phyloP scores from a whole-genome alignment of 352 stramenopile species.

The Globisporangium barbulae region DNA sequence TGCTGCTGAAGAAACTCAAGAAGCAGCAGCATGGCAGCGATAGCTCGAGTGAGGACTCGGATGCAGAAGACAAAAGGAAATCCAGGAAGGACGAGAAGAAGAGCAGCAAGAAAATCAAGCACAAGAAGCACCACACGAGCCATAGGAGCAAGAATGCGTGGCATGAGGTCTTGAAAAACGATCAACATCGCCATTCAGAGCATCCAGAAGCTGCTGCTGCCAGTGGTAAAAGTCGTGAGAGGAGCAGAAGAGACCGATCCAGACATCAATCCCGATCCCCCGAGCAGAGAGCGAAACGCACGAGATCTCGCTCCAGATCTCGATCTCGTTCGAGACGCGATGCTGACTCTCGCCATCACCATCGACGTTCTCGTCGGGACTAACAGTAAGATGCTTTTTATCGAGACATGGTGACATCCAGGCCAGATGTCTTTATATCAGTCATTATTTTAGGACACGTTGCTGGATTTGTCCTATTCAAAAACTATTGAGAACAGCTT shows the following conservation, averaged over 20 bases:
- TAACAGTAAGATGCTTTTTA: background rate
- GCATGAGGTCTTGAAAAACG: background rate
- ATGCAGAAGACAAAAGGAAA: constrained; percentile 27
- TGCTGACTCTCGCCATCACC: background rate
- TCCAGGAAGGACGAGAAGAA: constrained; percentile 17
- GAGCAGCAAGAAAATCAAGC: constrained; percentile 7
- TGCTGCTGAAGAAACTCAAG: constrained; percentile 55
- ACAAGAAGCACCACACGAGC: background rate
- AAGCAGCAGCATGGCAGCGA: constrained; percentile 18
- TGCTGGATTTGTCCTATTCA: no score
- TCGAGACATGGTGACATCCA: no score
- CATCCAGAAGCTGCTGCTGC: background rate
- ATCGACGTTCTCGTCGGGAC: background rate
- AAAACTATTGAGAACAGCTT: no score
- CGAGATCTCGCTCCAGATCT: constrained; percentile 3
- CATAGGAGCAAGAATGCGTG: background rate
- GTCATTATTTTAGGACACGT: no score
- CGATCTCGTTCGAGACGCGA: background rate
- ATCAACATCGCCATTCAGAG: background rate
- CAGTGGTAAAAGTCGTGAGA: background rate
- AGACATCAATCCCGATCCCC: background rate
- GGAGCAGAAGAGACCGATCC: constrained; percentile 4
- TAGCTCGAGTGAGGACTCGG: constrained; percentile 20
- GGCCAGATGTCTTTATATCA: no score
- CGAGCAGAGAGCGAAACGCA: background rate